Evolutionary conservation across 2,329 filamentous ascomycete genomes (phyloP).

Genomic region (Thermothelomyces thermophilus): DNA sequence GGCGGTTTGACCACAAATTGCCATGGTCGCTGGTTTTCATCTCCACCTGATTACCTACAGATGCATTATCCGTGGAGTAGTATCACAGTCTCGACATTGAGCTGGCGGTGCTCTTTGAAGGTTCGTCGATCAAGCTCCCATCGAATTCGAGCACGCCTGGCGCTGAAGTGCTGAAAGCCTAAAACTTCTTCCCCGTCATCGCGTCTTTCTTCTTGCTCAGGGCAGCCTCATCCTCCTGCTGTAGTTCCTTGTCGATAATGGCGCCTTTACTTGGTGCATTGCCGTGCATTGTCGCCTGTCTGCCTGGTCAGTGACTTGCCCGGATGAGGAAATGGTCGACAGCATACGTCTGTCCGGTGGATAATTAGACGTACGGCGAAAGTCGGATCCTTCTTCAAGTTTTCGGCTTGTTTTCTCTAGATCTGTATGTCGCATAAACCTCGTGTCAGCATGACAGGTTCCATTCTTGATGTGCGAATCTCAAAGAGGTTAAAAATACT

Average conservation of each 20-base stretch:
- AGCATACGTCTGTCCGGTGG: neutral
- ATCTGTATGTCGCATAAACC: neutral
- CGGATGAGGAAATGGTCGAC: no score
- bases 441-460: neutral
- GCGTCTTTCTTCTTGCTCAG: conserved; percentile 17
- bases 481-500: neutral
- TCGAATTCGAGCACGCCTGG: no score
- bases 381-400: conserved; percentile 20
- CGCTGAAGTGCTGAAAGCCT: neutral
- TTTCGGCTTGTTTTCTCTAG: conserved; percentile 2
- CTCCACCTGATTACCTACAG: no score
- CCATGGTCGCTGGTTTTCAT: no score
- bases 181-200: conserved; percentile 11
- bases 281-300: conserved; percentile 18
- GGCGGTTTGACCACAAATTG: no score
- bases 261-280: conserved; percentile 20
- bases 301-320: neutral
- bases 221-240: conserved; percentile 19
- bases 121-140: no score
- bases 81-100: no score
- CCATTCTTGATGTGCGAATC: neutral
- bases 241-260: conserved; percentile 22
- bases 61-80: no score
- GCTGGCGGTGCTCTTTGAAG: no score
- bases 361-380: conserved; percentile 13